Evolutionary conservation across 352 stramenopile species (phyloP), one percentile per base, ranked within the genome.

Genomic region (Phytophthora quininea): DNA sequence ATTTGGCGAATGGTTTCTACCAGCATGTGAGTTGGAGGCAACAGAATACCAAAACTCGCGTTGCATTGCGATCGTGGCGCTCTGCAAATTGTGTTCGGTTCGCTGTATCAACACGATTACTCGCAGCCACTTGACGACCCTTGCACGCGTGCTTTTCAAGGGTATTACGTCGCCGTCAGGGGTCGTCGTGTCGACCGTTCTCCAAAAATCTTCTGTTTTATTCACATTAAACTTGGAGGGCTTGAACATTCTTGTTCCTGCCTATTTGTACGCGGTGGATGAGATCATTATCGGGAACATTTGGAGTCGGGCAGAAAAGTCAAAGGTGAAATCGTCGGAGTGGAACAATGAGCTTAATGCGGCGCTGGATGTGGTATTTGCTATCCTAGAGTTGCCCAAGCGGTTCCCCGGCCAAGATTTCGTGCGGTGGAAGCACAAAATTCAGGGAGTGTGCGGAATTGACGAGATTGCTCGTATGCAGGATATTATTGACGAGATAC

Each of bases 1-100:
- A 7, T 94, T 95, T 59, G 86, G 86, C 4, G 86, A 96, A 49
- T 96, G 88, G 88, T 94, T 96, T 50, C 58, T 96, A 27, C 86
- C 87, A 6, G 84, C 85, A n/a, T 96, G 88, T 49, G 88, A 96
- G 48, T 59, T 92, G 3, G 82, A 92, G 38, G 71, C 71, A 32
- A 19, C 64, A 0, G 88, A 94, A 46, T 92, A 88, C 42, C 82
- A 93, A 59, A 93, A 87, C 47, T 92, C 86, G 8, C 82, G 87
- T 9, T 95, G 85, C 35, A 71, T 92, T 4, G 86, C 82, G 6
- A 88, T 96, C 49, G 72, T 95, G 32, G 90, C 89, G 19, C 64
- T 94, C 2, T 95, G 86, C 66, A 92, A 89, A 45, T 64, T 96
- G 1, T 95, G 83, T 55, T 86, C 86, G 0, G 84, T 90, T 47